Percentiles rank a stretch among this genome's conserved stretches.
Conservation (phyloP, 139 green algal species). For the Pleodorina starrii region DNA sequence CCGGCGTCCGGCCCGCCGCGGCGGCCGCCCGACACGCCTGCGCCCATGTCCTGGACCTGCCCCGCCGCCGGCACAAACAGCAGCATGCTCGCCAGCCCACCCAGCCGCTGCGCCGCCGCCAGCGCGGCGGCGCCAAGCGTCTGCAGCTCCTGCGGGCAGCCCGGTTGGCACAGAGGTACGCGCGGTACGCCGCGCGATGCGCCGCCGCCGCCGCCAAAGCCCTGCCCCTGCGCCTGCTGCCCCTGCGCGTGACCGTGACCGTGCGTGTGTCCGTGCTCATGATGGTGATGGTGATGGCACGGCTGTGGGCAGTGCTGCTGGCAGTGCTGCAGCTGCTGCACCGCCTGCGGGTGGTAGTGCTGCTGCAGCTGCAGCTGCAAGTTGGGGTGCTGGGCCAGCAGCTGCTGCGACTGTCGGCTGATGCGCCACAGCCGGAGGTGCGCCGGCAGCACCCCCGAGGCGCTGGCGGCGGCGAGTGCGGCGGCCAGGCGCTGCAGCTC, state of each 20-base stretch:
- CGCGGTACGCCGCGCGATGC: neutral
- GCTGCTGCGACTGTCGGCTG: neutral
- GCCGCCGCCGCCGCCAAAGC: too few relatives aligned
- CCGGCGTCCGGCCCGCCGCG: neutral
- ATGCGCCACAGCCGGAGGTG: neutral
- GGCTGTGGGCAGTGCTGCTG: neutral
- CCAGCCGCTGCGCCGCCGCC: neutral
- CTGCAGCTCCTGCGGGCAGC: neutral
- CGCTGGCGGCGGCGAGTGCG: neutral
- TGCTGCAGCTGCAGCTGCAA: neutral
- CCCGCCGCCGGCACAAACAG: conserved; percentile 33
- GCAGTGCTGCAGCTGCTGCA: neutral
- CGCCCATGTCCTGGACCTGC: conserved; percentile 38
- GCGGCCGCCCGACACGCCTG: neutral
- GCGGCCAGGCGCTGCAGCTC: conserved; percentile 22
- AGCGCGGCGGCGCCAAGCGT: neutral
- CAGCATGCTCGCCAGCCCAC: conserved; percentile 30
- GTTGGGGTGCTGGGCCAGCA: neutral
- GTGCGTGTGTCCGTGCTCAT: neutral
- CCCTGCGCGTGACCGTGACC: neutral
- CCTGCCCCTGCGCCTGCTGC: too few relatives aligned
- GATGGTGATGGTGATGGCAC: neutral
- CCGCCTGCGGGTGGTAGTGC: neutral
- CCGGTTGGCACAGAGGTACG: neutral
- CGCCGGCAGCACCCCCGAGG: neutral